Conservation (phyloP, 164 flowering plant genomes). For the Platanus orientalis region DNA sequence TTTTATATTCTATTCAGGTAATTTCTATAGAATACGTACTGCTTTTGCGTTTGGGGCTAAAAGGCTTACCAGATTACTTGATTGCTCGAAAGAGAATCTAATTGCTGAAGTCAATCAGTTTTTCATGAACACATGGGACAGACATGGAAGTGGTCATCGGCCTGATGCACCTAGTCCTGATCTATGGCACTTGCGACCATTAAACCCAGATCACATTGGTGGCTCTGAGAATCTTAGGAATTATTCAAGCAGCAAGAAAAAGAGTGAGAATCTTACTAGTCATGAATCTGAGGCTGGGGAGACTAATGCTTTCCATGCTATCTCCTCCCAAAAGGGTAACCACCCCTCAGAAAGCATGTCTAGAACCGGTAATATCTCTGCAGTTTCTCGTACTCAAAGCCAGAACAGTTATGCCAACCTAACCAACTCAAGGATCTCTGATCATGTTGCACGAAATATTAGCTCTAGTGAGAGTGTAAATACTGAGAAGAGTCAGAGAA, state of each 20-base stretch:
- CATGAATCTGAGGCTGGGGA: slow-evolving; percentile 36
- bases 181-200: slow-evolving; percentile 27
- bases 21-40: slow-evolving; percentile 92
- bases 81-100: slow-evolving; percentile 68
- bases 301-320: slow-evolving; percentile 13
- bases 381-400: slow-evolving; percentile 39
- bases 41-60: slow-evolving; percentile 97
- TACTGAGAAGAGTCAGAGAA: slow-evolving; percentile 39
- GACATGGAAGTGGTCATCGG: slow-evolving; percentile 86
- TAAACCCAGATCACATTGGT: slow-evolving; percentile 28
- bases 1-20: slow-evolving; percentile 45
- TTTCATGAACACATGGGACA: slow-evolving; percentile 91
- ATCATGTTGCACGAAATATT: slow-evolving; percentile 30
- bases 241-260: slow-evolving; percentile 27
- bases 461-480: slow-evolving; percentile 27
- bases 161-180: slow-evolving; percentile 77
- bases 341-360: slow-evolving; percentile 30
- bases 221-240: slow-evolving; percentile 30
- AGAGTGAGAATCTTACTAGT: slow-evolving; percentile 21
- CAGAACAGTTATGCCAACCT: slow-evolving; percentile 35
- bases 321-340: slow-evolving; percentile 30
- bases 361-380: slow-evolving; percentile 27
- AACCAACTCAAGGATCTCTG: slow-evolving; percentile 33
- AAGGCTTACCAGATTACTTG: slow-evolving; percentile 73
- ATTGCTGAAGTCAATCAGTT: slow-evolving; percentile 75